Conservation (phyloP, 2,329 filamentous ascomycete genomes). For the Chrysosporium keratinophilum region DNA sequence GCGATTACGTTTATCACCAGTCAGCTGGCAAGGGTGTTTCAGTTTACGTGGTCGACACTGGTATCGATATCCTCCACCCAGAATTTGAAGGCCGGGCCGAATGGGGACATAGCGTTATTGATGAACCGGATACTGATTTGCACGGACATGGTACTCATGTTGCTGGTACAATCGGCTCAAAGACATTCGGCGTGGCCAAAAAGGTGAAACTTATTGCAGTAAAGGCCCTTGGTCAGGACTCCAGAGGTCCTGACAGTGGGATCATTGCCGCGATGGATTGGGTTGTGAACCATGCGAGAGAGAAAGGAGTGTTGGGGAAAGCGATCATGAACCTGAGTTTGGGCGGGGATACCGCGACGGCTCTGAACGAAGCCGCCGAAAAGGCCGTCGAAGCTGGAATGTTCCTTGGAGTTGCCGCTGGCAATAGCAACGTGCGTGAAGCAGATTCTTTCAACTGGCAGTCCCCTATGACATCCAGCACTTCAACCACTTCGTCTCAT, state of each 20-base stretch:
- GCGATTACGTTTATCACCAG: conserved; percentile 29
- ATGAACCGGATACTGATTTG: conserved; percentile 16
- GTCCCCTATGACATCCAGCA: neutral
- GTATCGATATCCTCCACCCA: conserved; percentile 26
- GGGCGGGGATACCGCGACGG: conserved; percentile 17
- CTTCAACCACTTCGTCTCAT: neutral
- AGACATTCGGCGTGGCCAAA: conserved; percentile 31
- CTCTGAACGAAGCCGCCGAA: conserved; percentile 32
- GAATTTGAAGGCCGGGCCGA: conserved; percentile 32
- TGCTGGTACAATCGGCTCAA: conserved; percentile 28
- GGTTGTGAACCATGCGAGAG: conserved; percentile 26
- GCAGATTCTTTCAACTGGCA: neutral
- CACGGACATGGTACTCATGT: conserved; percentile 35
- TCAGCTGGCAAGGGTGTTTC: conserved; percentile 28
- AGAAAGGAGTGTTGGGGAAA: conserved; percentile 23
- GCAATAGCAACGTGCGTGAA: conserved; percentile 22
- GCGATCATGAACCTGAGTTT: conserved; percentile 28
- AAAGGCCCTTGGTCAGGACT: conserved; percentile 37
- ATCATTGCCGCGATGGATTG: conserved; percentile 44
- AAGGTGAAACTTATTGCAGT: conserved; percentile 36
- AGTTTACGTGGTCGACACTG: conserved; percentile 32
- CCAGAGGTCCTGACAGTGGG: conserved; percentile 35
- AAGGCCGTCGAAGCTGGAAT: conserved; percentile 30
- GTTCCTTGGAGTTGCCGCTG: conserved; percentile 34
- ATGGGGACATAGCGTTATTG: conserved; percentile 27